Evolutionary conservation across 106 monocot species (phyloP).

Genomic region (Dendrobium chrysotoxum): DNA sequence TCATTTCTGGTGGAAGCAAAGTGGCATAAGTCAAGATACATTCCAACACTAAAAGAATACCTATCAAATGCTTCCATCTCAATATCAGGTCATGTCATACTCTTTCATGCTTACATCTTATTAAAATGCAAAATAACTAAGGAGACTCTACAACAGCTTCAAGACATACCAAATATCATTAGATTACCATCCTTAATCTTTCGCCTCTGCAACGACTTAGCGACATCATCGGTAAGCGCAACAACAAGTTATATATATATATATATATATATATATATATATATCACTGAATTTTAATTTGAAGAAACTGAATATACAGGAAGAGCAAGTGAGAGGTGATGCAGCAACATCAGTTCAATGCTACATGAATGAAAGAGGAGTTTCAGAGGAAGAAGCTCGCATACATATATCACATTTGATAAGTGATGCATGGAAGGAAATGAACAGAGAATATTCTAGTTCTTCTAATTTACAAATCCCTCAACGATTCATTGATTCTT

Average conservation of each 20-base stretch:
- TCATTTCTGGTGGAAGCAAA: conserved; percentile 38
- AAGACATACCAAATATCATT: conserved; percentile 15
- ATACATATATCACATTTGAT: conserved; percentile 12
- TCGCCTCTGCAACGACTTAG: conserved; percentile 43
- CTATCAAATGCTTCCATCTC: conserved; percentile 33
- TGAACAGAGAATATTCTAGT: conserved; percentile 18
- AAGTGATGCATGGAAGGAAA: conserved; percentile 25
- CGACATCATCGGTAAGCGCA: conserved; percentile 25
- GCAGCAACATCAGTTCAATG: conserved; percentile 38
- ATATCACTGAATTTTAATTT: too few relatives aligned
- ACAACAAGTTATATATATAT: too few relatives aligned
- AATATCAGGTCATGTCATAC: conserved; percentile 11
- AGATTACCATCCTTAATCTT: conserved; percentile 25
- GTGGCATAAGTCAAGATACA: conserved; percentile 26
- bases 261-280: too few relatives aligned
- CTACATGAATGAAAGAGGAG: conserved; percentile 31
- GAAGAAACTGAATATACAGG: conserved; percentile 14
- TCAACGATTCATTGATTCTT: conserved; percentile 11
- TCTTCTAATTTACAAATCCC: conserved; percentile 2
- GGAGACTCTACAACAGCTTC: conserved; percentile 12
- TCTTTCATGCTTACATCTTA: conserved; percentile 18
- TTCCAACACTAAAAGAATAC: conserved; percentile 32
- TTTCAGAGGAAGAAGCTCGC: conserved; percentile 22
- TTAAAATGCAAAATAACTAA: conserved; percentile 2
- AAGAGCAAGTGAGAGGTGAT: conserved; percentile 42